These are phyloP conservation scores for Solanum paucissectum DNA, from an alignment of 257 asterid genomes.

Conservation along the genomic window DNA sequence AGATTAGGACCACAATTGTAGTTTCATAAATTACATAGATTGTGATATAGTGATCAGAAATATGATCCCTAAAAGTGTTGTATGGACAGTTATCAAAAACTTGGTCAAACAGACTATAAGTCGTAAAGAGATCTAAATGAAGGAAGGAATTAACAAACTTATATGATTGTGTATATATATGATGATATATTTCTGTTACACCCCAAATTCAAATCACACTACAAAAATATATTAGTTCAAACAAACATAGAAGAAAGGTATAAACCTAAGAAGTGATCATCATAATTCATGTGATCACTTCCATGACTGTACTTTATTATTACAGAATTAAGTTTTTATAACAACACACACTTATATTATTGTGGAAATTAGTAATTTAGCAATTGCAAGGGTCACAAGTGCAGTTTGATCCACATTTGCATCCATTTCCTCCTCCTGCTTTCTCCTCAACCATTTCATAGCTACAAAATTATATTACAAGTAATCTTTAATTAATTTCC, in stretches of 20 bases:
- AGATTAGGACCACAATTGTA: too few relatives aligned
- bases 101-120: too few relatives aligned
- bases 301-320: background rate
- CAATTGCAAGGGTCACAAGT: constrained; percentile 26
- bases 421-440: constrained; percentile 14
- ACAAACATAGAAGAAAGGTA: background rate
- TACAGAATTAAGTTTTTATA: background rate
- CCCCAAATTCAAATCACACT: background rate
- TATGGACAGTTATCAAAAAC: too few relatives aligned
- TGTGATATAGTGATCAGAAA: too few relatives aligned
- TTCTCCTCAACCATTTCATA: constrained; percentile 3
- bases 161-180: background rate
- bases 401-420: constrained; percentile 30
- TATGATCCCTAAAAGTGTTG: too few relatives aligned
- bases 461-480: background rate
- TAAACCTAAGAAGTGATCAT: background rate
- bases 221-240: background rate
- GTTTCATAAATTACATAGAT: too few relatives aligned
- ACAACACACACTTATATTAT: background rate
- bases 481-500: background rate
- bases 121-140: too few relatives aligned
- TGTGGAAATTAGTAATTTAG: background rate
- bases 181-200: background rate
- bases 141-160: background rate
- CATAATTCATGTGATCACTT: background rate